These are phyloP conservation scores for Ramalina peruviana DNA, from an alignment of 495 filamentous ascomycete species.

Conservation along the genomic window DNA sequence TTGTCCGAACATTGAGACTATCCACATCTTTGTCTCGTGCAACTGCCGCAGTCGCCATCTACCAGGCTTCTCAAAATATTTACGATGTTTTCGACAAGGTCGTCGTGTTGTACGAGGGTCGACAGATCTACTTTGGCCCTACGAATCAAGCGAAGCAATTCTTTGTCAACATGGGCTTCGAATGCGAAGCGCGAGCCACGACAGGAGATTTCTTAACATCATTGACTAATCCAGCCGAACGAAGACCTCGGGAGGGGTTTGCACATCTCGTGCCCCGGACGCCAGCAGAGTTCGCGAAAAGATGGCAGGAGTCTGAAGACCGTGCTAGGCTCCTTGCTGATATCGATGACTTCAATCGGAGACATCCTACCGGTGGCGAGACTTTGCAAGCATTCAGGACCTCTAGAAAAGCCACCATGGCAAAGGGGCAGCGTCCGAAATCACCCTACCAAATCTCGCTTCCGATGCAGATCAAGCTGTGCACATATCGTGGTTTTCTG, in stretches of 20 bases:
- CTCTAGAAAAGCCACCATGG: conserved; percentile 51
- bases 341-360: conserved; percentile 53
- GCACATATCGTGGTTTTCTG: conserved; percentile 59
- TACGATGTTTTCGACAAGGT: conserved; percentile 73
- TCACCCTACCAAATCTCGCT: conserved; percentile 72
- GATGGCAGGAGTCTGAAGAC: conserved; percentile 64
- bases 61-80: conserved; percentile 65
- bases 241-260: conserved; percentile 47
- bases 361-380: conserved; percentile 47
- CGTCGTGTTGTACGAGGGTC: conserved; percentile 65
- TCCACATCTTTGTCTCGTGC: conserved; percentile 50
- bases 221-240: conserved; percentile 57
- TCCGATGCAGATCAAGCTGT: conserved; percentile 54
- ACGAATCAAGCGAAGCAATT: conserved; percentile 49
- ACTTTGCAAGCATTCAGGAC: conserved; percentile 54
- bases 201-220: conserved; percentile 73
- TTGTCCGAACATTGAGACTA: conserved; percentile 52
- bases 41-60: conserved; percentile 66
- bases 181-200: conserved; percentile 57
- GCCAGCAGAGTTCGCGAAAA: conserved; percentile 59
- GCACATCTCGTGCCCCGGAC: conserved; percentile 54
- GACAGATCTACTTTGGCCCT: conserved; percentile 68
- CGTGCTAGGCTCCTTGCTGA: conserved; percentile 49
- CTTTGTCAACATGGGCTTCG: conserved; percentile 63
- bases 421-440: conserved; percentile 43